Percentiles rank a stretch among this genome's conserved stretches.
Conservation (phyloP, 192 early-diverging fungal species). For the Cladochytrium replicatum region DNA sequence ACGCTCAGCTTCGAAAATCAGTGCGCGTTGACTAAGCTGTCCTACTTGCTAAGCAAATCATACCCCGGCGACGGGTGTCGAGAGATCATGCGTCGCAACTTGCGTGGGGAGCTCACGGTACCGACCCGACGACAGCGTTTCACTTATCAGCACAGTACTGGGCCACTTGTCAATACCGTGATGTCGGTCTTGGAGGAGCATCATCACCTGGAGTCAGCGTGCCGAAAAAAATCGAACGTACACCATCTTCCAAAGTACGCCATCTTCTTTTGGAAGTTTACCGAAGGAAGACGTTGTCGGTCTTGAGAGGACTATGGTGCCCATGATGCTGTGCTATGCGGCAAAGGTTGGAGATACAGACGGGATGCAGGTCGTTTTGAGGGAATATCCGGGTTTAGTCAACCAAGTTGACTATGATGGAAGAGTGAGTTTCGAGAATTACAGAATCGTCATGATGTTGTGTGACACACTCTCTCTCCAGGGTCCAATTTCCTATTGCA, state of each 20-base stretch:
- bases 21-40: constrained; percentile 94
- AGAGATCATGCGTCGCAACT: constrained; percentile 66
- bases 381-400: constrained; percentile 43
- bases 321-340: constrained; percentile 77
- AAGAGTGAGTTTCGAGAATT: constrained; percentile 8
- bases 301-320: constrained; percentile 66
- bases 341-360: constrained; percentile 77
- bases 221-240: no score
- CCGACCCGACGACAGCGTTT: constrained; percentile 55
- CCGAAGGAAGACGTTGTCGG: constrained; percentile 11
- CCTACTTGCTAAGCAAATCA: constrained; percentile 74
- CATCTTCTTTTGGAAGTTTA: neutral
- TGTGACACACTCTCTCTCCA: neutral
- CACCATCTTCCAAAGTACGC: neutral
- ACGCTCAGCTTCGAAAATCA: no score
- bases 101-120: constrained; percentile 89
- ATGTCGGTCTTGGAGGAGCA: neutral
- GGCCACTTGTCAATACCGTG: neutral
- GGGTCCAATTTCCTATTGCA: constrained; percentile 62
- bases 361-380: constrained; percentile 50
- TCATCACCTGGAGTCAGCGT: neutral
- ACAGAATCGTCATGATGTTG: neutral
- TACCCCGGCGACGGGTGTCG: constrained; percentile 60
- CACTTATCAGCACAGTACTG: constrained; percentile 48
- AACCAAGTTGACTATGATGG: constrained; percentile 75